These are phyloP conservation scores for Aquilaria malaccensis DNA, from an alignment of 345 rosid genomes.

Conservation along the genomic window DNA sequence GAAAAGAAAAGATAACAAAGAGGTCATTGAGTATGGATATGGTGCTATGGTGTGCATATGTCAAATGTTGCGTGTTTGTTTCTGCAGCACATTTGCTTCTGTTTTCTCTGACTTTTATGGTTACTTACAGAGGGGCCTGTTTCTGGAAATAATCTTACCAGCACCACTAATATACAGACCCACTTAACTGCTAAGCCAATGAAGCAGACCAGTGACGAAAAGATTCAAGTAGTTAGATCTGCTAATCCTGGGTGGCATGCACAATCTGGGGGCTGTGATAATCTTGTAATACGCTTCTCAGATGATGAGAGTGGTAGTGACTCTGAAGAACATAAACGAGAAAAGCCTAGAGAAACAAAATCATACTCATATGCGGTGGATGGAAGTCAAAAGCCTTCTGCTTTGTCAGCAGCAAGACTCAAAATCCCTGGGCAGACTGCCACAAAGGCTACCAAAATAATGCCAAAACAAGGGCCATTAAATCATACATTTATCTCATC, in stretches of 20 bases:
- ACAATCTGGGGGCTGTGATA: slow-evolving; percentile 30
- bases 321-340: slow-evolving; percentile 35
- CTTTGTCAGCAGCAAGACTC: slow-evolving; percentile 20
- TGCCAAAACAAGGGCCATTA: slow-evolving; percentile 36
- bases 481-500: slow-evolving; percentile 36
- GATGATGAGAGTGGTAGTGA: slow-evolving; percentile 86
- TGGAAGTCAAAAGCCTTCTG: slow-evolving; percentile 29
- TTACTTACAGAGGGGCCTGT: slow-evolving; percentile 34
- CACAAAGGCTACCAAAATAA: slow-evolving; percentile 23
- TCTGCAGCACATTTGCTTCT: not conserved
- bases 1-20: too few species aligned
- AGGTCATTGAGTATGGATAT: too few species aligned
- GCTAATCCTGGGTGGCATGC: slow-evolving; percentile 33
- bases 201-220: slow-evolving; percentile 32
- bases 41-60: not conserved
- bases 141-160: slow-evolving; percentile 20
- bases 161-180: slow-evolving; percentile 19
- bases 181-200: slow-evolving; percentile 24
- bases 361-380: slow-evolving; percentile 14
- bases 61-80: not conserved
- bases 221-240: slow-evolving; percentile 33
- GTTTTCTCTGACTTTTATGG: slow-evolving; percentile 2
- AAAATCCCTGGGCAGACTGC: slow-evolving; percentile 27
- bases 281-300: slow-evolving; percentile 87
- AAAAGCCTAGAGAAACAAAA: slow-evolving; percentile 26